Base-by-base conservation (phyloP, 73 alveolate species). In the Paramecium caudatum region DNA sequence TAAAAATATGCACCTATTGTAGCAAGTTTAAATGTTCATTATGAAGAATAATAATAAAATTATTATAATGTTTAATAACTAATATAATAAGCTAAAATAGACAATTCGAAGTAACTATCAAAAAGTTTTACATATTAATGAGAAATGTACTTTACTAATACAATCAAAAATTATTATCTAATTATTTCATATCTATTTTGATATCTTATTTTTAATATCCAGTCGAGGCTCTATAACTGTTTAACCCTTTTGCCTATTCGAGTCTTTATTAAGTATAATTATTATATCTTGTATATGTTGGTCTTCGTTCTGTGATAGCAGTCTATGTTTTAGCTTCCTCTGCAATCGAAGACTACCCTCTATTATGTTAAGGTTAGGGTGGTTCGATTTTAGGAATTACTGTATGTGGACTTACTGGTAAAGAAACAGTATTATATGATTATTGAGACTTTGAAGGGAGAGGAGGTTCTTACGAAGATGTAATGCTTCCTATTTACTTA, bases 121-220 rank as follows among this genome's bases (percentile, higher is more conserved):
- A 49, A 17, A 49, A 49, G 70, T 49, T 49, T 49, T 49, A 55
- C 80, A 27, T 19, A 55, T 12, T 23, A 55, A 55, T 55, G 80
- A 55, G 17, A 55, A 55, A 55, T 1, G 45, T 27, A 55, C 30
- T 10, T 23, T 55, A n/a, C n/a, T n/a, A n/a, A n/a, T 55, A 23
- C 30, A 23, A 55, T 55, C 80, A 55, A 55, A 55, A 55, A 55
- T 55, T 21, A 27, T 55, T 27, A 55, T 55, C 80, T 43, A 55
- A 55, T 55, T 55, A 55, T 55, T 55, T 55, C 46, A 55, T 55
- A 23, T 55, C 80, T 55, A 55, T 55, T n/a, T n/a, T n/a, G n/a
- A n/a, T n/a, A n/a, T n/a, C n/a, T n/a, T n/a, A n/a, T n/a, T n/a
- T n/a, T n/a, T n/a, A n/a, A n/a, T n/a, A n/a, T n/a, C n/a, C n/a